These are phyloP conservation scores for Populus nigra DNA, from an alignment of 345 rosid genomes.

Conservation along the genomic window DNA sequence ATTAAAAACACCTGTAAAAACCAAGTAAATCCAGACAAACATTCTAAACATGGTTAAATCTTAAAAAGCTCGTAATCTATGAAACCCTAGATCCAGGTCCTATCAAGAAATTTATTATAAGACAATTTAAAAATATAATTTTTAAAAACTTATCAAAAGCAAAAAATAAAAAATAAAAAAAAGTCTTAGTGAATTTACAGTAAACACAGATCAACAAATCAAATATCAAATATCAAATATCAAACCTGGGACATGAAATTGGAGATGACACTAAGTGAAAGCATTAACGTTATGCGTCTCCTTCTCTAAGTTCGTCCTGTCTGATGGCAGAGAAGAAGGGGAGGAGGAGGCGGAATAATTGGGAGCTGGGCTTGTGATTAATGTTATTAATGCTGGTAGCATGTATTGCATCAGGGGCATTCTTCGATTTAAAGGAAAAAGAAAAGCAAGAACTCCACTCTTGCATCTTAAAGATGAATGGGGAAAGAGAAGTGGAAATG, in stretches of 20 bases:
- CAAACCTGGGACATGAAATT: no score
- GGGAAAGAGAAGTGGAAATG: slow-evolving; percentile 29
- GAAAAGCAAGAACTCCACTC: slow-evolving; percentile 39
- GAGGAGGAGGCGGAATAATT: not conserved
- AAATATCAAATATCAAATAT: no score
- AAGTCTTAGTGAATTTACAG: no score
- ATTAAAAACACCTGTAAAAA: no score
- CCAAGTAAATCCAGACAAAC: no score
- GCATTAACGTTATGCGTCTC: not conserved
- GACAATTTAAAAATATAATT: no score
- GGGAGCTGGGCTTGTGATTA: not conserved
- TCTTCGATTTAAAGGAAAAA: not conserved
- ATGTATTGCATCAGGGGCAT: not conserved
- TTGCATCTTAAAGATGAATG: slow-evolving; percentile 36
- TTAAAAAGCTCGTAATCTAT: no score
- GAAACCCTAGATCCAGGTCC: fast-evolving
- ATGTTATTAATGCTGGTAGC: not conserved
- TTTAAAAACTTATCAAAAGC: no score
- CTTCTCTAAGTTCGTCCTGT: not conserved
- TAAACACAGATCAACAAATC: fast-evolving
- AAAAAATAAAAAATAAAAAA: no score
- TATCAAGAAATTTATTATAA: no score
- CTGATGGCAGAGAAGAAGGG: not conserved
- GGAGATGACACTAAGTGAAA: no score
- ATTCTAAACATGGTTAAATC: no score